phyloP scores from a whole-genome alignment of 1,284 basidiomycete species.

The Puccinia novopanici region DNA sequence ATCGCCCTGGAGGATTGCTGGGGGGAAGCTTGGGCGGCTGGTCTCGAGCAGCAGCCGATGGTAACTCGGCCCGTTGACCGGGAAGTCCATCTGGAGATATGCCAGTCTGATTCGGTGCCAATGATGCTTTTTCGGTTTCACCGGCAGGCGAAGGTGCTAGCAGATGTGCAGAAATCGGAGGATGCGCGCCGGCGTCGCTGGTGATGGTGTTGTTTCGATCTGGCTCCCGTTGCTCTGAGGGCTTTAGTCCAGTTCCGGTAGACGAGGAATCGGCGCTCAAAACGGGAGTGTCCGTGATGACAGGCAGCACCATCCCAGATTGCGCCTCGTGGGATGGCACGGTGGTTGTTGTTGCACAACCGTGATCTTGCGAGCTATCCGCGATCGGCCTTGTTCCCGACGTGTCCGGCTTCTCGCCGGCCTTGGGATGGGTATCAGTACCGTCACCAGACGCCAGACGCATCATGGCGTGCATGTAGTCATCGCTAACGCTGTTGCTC shows the following conservation, averaged over 20 bases:
- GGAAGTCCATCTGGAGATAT: neutral
- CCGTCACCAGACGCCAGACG: slow-evolving; percentile 11
- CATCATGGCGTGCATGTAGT: slow-evolving; percentile 32
- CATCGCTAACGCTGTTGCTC: slow-evolving; percentile 29
- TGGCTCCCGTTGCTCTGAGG: neutral
- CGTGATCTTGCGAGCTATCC: neutral
- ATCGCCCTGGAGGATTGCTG: neutral
- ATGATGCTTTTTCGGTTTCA: neutral
- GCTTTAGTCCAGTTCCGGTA: neutral
- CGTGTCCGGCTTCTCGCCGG: neutral
- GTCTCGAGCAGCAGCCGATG: neutral
- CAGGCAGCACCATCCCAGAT: neutral
- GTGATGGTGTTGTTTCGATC: neutral
- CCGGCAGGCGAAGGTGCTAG: neutral
- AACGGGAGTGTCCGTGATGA: neutral
- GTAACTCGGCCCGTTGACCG: neutral
- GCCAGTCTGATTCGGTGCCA: neutral
- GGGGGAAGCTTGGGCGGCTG: neutral
- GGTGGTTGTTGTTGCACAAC: neutral
- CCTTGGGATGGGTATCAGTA: neutral
- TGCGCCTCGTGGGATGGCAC: neutral
- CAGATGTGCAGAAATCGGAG: neutral
- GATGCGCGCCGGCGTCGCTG: neutral
- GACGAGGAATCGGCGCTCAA: neutral
- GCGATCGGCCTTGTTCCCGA: neutral